Base-by-base conservation (phyloP, 371 early-diverging fungal species). In the Mortierella sp. region DNA sequence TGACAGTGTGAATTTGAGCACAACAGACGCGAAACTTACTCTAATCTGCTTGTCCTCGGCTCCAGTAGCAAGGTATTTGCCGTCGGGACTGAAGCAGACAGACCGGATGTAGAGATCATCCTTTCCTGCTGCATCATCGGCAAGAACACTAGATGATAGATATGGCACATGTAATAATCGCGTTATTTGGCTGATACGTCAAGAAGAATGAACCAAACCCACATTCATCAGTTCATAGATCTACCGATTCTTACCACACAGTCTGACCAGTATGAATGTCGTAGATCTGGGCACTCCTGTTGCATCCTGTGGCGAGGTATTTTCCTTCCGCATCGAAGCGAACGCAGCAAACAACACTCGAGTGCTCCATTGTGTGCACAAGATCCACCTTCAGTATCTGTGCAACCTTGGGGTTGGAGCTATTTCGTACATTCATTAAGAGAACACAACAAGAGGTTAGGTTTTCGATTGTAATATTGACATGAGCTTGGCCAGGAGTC, bases 21-120 rank as follows among this genome's bases (percentile, higher is more conserved):
- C 1, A 8, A n/a, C 24, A 43, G 46, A 8, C 21, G 43, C 44
- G 10, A 8, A 7, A 35, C 60, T 41, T 90, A 97, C 93, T 71
- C 99, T 94, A 77, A 99, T 97, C 75, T 96, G 94, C 79, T 95
- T 97, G 88, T 99, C 99, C 88, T 99, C 99, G n/a, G 98, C 99
- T 56, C 99, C 99, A 1, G 99, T 98, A 5, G 99, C 99, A 51
- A 99, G 90, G 76, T 87, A 95, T 74, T 92, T 93, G 75, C 96
- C 96, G 84, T 99, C 98, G 10, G 98, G 98, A 80, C 97, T 97
- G 82, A 99, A 99, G 89, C 97, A 97, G 41, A 99, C 98, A 2
- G 98, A 96, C 54, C 99, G 95, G 83, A 99, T 97, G 81, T 99
- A 99, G 48, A 98, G 88, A 89, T 98, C 99, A 60, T 95, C 94